Base-by-base conservation (phyloP, 306 rosid species). In the Ammopiptanthus mongolicus region DNA sequence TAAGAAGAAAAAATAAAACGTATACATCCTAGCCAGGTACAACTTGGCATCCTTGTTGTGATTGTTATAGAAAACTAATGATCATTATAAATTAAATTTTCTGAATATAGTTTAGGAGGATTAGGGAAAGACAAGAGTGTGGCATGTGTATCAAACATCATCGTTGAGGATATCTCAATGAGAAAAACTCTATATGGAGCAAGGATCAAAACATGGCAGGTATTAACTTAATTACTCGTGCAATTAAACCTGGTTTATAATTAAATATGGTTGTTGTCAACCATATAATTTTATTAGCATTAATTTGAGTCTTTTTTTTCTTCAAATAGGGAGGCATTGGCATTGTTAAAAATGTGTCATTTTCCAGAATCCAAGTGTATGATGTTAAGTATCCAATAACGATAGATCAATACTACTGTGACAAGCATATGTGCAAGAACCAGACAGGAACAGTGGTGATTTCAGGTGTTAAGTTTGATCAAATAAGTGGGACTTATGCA, bases 201-300 rank as follows among this genome's bases (percentile, higher is more conserved):
- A 29, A 84, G 98, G 84, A 91, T 95, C 80, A 95, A 95, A 77
- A 95, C 98, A 18, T 95, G 98, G 98, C 98, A 90, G 98, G 98
- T 94, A 88, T 59, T 3, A 15, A 23, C 42, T 62, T 6, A 29
- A 71, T 33, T 31, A 53, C 41, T 12, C 44, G 1, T 39, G 17
- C 37, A 47, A 57, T 18, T 65, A 39, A 64, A 8, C 22, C 17
- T 31, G 44, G 11, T 17, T 28, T 29, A 75, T 13, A 59, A 53
- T 57, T 8, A 59, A 53, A 44, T 15, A n/a, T 58, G 56, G 19
- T 42, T 36, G 17, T 59, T 29, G 48, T 62, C 8, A 36, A 2
- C 23, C 14, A 13, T 4, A 34, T 0, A 1, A 31, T 31, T 21
- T 72, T 70, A 15, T 56, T 19, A 23, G 5, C 39, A 75, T 36